A percentile compares a stretch with the other conserved stretches of the same genome.
Conservation (phyloP, 2,329 filamentous ascomycete species). For the Aureobasidium sp. region DNA sequence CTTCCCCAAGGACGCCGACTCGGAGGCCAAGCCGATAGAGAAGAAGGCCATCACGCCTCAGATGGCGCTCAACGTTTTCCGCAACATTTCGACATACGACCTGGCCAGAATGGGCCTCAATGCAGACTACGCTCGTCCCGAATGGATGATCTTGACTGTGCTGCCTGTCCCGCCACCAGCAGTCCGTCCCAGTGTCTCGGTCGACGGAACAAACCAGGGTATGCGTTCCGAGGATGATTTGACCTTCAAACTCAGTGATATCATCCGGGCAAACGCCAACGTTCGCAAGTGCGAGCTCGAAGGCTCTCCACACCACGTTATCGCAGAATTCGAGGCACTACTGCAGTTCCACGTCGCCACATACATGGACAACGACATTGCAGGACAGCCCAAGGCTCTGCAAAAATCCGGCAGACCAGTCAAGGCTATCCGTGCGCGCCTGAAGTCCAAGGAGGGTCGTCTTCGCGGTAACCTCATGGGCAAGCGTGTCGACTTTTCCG, state of each 20-base stretch:
- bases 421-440: constrained; percentile 89
- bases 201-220: constrained; percentile 87
- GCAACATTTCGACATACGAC: constrained; percentile 72
- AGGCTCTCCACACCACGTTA: constrained; percentile 84
- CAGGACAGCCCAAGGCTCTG: constrained; percentile 83
- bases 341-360: constrained; percentile 98
- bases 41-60: constrained; percentile 77
- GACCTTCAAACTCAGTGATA: constrained; percentile 98
- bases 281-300: constrained; percentile 85
- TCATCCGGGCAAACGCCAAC: constrained; percentile 94
- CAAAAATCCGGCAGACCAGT: constrained; percentile 96
- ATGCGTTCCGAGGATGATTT: constrained; percentile 96
- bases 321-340: constrained; percentile 81
- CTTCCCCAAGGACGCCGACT: constrained; percentile 56
- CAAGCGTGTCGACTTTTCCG: constrained; percentile 98
- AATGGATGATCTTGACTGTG: constrained; percentile 97
- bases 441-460: constrained; percentile 99
- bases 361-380: constrained; percentile 99
- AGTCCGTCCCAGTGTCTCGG: constrained; percentile 92
- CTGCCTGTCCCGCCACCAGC: constrained; percentile 92
- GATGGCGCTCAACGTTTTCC: constrained; percentile 77
- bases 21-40: constrained; percentile 67
- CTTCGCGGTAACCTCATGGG: constrained; percentile 98
- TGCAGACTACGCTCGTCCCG: constrained; percentile 87
- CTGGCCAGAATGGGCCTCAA: constrained; percentile 84